Evolutionary conservation across 129 eudicot species (phyloP).

Genomic region (Escallonia herrerae): DNA sequence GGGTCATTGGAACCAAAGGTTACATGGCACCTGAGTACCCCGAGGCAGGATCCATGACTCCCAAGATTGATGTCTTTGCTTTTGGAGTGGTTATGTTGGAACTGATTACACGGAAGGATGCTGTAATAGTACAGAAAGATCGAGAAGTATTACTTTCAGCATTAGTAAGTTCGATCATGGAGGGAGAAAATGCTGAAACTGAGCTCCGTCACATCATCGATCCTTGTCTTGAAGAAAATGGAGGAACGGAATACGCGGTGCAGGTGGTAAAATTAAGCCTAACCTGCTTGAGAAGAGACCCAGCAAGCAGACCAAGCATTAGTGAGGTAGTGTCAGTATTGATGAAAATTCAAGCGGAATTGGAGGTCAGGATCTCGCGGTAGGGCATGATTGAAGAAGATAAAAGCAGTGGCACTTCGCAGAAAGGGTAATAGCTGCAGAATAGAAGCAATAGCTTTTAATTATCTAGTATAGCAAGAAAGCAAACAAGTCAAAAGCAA

Average conservation of each 20-base stretch:
- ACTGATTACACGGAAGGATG: constrained; percentile 34
- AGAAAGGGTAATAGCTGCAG: not conserved
- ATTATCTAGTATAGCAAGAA: not conserved
- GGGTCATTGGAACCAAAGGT: constrained; percentile 36
- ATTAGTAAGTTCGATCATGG: constrained; percentile 16
- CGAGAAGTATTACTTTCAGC: constrained; percentile 29
- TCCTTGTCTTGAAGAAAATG: constrained; percentile 22
- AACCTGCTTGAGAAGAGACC: constrained; percentile 38
- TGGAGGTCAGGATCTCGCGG: not conserved
- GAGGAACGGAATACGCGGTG: constrained; percentile 28
- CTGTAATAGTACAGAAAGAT: constrained; percentile 28
- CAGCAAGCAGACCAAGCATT: constrained; percentile 44
- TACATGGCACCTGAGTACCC: constrained; percentile 57
- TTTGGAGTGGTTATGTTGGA: constrained; percentile 53
- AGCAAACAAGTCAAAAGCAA: not conserved
- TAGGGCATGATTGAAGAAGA: not conserved
- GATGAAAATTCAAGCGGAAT: constrained; percentile 28
- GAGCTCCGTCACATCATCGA: constrained; percentile 23
- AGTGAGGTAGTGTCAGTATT: constrained; percentile 46
- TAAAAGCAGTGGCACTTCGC: not conserved
- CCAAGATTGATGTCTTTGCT: constrained; percentile 48
- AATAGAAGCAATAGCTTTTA: not conserved
- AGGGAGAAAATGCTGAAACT: constrained; percentile 29
- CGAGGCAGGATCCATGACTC: constrained; percentile 16
- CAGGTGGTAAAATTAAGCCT: constrained; percentile 36